Base-by-base conservation (phyloP, 2,329 filamentous ascomycete genomes). In the Endocalyx cinctus region DNA sequence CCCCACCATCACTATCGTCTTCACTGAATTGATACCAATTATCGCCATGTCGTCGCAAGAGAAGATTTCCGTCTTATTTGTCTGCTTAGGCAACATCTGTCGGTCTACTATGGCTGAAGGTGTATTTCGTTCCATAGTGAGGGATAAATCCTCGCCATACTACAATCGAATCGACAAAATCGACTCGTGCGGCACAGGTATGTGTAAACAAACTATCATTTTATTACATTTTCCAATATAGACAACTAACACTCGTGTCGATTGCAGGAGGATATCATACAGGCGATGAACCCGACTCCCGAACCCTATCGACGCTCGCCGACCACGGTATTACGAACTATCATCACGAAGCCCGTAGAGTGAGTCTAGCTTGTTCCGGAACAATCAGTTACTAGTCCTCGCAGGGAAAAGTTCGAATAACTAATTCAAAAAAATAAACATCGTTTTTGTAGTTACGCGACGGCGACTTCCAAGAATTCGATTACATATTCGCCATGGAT, bases 401-500 rank as follows among this genome's bases (percentile, higher is more conserved):
- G n/a, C n/a, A n/a, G n/a, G n/a, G n/a, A n/a, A n/a, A n/a, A n/a
- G n/a, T n/a, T n/a, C n/a, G n/a, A n/a, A n/a, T n/a, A n/a, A n/a
- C n/a, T n/a, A n/a, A n/a, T n/a, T n/a, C n/a, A n/a, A n/a, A n/a
- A n/a, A n/a, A n/a, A n/a, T n/a, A n/a, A n/a, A n/a, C n/a, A n/a
- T n/a, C n/a, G n/a, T n/a, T n/a, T n/a, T n/a, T n/a, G 27, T 35
- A 78, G 73, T 58, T 81, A 31, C 63, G 65, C 5, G 61, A 69
- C 1, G 72, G 74, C 32, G 92, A 98, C 61, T 94, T 97, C 50
- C 67, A 79, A 35, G 71, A 74, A 12, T 97, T 96, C 54, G 87
- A 97, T 61, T 97, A 94, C 63, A 80, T 98, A 39, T 80, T 98
- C 37, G 89, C 86, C 40, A 98, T 98, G 92, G 92, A 98, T 57